Evolutionary conservation across 805 yeast species (phyloP), one percentile per base, ranked within the genome.

Genomic region (Yamadazyma laniorum): DNA sequence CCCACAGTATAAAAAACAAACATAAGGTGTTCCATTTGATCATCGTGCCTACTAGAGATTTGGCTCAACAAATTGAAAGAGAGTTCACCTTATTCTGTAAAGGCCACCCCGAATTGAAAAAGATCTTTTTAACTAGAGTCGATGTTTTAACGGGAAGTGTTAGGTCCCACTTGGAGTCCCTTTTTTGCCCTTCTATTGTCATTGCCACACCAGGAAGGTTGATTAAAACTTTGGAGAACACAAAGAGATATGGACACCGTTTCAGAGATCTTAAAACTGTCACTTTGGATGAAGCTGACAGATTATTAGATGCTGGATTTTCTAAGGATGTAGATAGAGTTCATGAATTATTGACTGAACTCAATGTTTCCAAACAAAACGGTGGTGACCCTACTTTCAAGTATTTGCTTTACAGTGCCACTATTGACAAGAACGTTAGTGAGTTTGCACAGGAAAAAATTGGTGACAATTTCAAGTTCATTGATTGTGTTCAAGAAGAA

Each of bases 201-300:
- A 85, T 88, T 40, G 93, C 87, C 17, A 89, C 96, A 5, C 97
- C 97, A 1, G 96, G 96, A 48, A 77, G 96, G 62, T 70, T 89
- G 40, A 56, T 72, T 38, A 95, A 82, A 50, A 66, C 80, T 44
- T 58, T 87, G 32, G 53, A 62, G 26, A 72, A 72, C 40, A 18
- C 26, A 6, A 73, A 70, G 17, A 63, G 60, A 19, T 42, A 51
- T 42, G 71, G 77, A 14, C 59, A 61, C 16, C 62, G 72, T 27
- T 81, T 88, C 58, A 56, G 60, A 27, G 60, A 67, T 37, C 67
- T 90, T 39, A 74, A 73, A 42, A 77, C 81, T 51, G 71, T 85
- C 44, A 82, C 89, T 27, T 77, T 87, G 46, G 97, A 90, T 60
- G 98, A 90, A 66, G 96, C 96, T 26, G 97, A 90, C 63, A 77